phyloP scores from a whole-genome alignment of 208 protist genomes.

The Strigomonas culicis region DNA sequence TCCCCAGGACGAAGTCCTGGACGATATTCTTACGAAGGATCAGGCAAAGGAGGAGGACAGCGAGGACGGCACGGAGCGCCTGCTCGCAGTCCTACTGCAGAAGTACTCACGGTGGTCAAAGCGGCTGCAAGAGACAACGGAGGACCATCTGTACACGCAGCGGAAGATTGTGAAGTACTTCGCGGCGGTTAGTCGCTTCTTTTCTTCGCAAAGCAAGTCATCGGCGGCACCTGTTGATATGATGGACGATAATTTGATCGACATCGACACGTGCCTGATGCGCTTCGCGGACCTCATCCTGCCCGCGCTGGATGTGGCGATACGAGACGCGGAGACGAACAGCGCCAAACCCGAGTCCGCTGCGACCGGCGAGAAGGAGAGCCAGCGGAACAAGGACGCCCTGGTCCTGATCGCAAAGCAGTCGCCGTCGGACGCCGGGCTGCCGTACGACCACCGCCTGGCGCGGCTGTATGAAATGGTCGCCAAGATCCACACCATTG shows the following conservation, averaged over 20 bases:
- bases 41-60: constrained; percentile 7
- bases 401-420: constrained; percentile 28
- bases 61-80: constrained; percentile 49
- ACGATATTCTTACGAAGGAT: constrained; percentile 35
- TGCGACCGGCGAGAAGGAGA: constrained; percentile 3
- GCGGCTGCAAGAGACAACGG: constrained; percentile 65
- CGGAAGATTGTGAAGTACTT: constrained; percentile 84
- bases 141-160: constrained; percentile 83
- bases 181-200: constrained; percentile 63
- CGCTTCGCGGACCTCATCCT: constrained; percentile 69
- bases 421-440: constrained; percentile 11
- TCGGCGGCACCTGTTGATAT: constrained; percentile 5
- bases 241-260: constrained; percentile 67
- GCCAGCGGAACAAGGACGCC: constrained; percentile 23
- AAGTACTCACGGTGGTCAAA: constrained; percentile 81
- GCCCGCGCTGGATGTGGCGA: constrained; percentile 57
- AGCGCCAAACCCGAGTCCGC: not conserved
- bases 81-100: constrained; percentile 67
- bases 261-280: constrained; percentile 78
- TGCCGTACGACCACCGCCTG: constrained; percentile 70
- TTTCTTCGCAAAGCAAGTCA: constrained; percentile 20
- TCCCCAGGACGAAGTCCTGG: constrained; percentile 60
- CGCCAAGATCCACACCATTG: constrained; percentile 50
- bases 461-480: constrained; percentile 65
- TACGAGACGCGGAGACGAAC: constrained; percentile 15